These are phyloP conservation scores for Medicago arabica DNA, from an alignment of 306 rosid species.

Conservation along the genomic window DNA sequence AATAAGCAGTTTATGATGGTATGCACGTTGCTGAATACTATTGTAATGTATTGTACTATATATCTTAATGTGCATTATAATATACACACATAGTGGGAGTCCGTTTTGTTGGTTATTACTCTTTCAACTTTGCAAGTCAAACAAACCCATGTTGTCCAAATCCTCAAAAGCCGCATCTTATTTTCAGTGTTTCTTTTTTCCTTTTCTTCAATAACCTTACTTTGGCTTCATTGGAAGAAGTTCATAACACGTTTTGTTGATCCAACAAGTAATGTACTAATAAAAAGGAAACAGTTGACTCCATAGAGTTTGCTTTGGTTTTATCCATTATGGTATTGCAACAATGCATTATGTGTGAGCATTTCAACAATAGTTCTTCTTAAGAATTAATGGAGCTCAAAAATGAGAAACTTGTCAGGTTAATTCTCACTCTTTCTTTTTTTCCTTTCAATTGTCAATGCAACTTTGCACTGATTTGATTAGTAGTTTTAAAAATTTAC, in stretches of 20 bases:
- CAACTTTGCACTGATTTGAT: conserved; percentile 34
- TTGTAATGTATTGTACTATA: not conserved
- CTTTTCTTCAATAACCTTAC: conserved; percentile 23
- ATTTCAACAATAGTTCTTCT: conserved; percentile 25
- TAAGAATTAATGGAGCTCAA: conserved; percentile 59
- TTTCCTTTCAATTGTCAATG: not conserved
- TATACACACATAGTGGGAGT: conserved; percentile 31
- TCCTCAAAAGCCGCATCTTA: conserved; percentile 28
- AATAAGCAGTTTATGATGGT: conserved; percentile 21
- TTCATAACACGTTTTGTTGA: conserved; percentile 25
- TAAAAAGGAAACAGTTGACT: conserved; percentile 28
- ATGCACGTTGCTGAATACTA: conserved; percentile 14
- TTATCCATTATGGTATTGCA: conserved; percentile 9
- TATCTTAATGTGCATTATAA: not conserved
- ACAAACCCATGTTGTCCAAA: conserved; percentile 35
- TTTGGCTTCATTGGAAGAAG: not conserved
- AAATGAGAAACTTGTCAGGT: conserved; percentile 69
- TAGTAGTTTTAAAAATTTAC: conserved; percentile 26
- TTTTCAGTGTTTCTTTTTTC: conserved; percentile 26
- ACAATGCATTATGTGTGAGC: conserved; percentile 35
- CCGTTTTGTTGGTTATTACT: conserved; percentile 49
- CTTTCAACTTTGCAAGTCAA: conserved; percentile 40
- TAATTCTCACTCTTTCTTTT: not conserved
- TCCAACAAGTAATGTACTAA: conserved; percentile 20
- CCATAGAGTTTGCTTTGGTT: conserved; percentile 8